Base-by-base conservation (phyloP, 139 green algal species). In the Volvox africanus region DNA sequence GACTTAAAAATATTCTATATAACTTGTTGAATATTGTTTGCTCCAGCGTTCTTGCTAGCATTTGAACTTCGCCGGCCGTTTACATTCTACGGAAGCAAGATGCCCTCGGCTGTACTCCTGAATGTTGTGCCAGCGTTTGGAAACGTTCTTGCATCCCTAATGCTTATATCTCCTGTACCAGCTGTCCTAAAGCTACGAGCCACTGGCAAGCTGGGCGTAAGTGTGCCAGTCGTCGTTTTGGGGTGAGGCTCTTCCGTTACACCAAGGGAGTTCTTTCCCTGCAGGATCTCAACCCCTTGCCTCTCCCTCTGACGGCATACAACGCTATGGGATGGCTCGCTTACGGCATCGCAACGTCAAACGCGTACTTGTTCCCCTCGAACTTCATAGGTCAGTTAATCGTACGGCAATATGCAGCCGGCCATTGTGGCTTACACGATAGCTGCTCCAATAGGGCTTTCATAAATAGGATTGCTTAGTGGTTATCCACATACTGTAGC, bases 331-430 rank as follows among this genome's bases (percentile, higher is more conserved):
- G 81, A 0, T 87, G 81, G 81, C 32, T 87, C 11, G 81, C 81
- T 1, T 87, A 87, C 61, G 81, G 81, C 30, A 77, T 62, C 32
- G 30, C 18, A 6, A 78, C 81, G 1, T 18, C 61, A 6, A 87
- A 87, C 32, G 22, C 81, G 6, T 87, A 87, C 81, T 61, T 87
- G 20, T 87, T 87, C 81, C 81, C 81, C 30, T 87, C 81, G 5
- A 87, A 87, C 61, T 61, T 78, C 30, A 76, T 87, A 19, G 81
- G 81, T 87, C 65, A 73, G 65, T 73, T 73, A 16, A 55, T 55
- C 44, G 44, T 55, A 55, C 44, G 9, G n/a, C 44, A 5, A 9
- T 55, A 55, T 55, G 44, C 44, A 55, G 44, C 44, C 9, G 44
- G 44, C 44, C 5, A 14, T 55, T 55, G 44, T 5, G 44, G 44